Conservation (phyloP, 2,329 filamentous ascomycete genomes). For the Beauveria brongniartii region DNA sequence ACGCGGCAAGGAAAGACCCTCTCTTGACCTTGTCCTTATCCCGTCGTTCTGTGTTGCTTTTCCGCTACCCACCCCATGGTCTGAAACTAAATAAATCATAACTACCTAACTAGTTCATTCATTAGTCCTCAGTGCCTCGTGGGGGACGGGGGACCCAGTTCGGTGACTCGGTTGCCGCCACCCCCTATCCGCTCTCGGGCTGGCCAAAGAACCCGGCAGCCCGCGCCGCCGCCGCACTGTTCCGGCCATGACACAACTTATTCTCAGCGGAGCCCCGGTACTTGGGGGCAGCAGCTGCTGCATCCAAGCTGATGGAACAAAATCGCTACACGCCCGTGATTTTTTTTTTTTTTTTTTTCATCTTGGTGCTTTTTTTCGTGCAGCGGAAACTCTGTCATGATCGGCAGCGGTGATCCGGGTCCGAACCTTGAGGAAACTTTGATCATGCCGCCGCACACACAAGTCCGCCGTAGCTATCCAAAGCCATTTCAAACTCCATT, state of each 20-base stretch:
- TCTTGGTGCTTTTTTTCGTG: background rate
- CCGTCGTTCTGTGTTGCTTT: no score
- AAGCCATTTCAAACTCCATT: no score
- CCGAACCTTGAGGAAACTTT: background rate
- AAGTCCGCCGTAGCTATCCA: background rate
- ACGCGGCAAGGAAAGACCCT: no score
- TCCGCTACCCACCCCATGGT: no score
- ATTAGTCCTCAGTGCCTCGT: no score
- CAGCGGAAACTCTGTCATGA: background rate
- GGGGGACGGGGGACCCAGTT: background rate
- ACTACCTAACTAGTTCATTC: no score
- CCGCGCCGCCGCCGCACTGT: background rate
- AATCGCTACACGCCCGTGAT: background rate
- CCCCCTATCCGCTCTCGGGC: slow-evolving; percentile 6
- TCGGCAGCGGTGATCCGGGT: background rate
- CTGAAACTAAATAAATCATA: no score
- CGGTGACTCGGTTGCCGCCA: slow-evolving; percentile 3
- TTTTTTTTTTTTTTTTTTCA: no score
- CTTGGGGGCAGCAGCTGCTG: background rate
- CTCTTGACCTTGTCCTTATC: no score
- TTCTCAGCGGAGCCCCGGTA: background rate
- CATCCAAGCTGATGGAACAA: background rate
- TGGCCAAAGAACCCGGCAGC: slow-evolving; percentile 5
- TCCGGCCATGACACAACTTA: background rate
- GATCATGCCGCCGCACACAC: background rate